Evolutionary conservation across 768 basidiomycete species (phyloP).

Genomic region (Mycena kentingensis): DNA sequence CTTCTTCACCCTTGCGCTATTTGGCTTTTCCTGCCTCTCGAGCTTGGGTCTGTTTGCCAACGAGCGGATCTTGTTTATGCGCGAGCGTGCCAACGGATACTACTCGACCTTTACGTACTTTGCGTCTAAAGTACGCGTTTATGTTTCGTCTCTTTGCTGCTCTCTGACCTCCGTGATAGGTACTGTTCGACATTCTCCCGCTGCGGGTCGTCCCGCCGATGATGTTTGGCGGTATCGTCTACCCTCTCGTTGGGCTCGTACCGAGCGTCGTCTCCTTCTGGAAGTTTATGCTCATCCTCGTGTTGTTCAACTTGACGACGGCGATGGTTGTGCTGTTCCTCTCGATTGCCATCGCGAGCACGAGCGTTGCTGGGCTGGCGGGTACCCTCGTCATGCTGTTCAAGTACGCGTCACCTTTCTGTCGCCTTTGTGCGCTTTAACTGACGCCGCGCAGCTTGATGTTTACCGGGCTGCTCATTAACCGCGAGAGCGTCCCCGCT

Average conservation of each 20-base stretch:
- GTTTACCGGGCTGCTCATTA: conserved; percentile 95
- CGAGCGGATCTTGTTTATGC: conserved; percentile 95
- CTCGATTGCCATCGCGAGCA: conserved; percentile 85
- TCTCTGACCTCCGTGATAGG: conserved; percentile 38
- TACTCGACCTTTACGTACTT: conserved; percentile 98
- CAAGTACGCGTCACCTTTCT: conserved; percentile 66
- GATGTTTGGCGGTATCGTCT: conserved; percentile 94
- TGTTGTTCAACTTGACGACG: conserved; percentile 95
- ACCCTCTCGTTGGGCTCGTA: conserved; percentile 92
- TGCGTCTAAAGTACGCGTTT: conserved; percentile 73
- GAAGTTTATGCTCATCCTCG: conserved; percentile 96
- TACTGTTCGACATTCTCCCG: conserved; percentile 95
- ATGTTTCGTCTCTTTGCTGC: not conserved
- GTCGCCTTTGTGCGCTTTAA: conserved; percentile 1
- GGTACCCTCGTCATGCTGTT: conserved; percentile 97
- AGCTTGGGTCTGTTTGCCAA: conserved; percentile 93
- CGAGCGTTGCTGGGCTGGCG: conserved; percentile 88
- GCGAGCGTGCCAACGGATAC: conserved; percentile 98
- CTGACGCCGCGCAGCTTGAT: conserved; percentile 60
- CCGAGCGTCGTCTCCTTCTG: conserved; percentile 89
- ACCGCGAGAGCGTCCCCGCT: conserved; percentile 78
- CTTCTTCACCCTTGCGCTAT: conserved; percentile 96
- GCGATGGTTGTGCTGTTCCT: conserved; percentile 90
- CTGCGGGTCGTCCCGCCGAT: conserved; percentile 93
- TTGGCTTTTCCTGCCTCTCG: conserved; percentile 95